phyloP scores from a whole-genome alignment of 2,329 filamentous ascomycete species.

The Penicillium sp. region DNA sequence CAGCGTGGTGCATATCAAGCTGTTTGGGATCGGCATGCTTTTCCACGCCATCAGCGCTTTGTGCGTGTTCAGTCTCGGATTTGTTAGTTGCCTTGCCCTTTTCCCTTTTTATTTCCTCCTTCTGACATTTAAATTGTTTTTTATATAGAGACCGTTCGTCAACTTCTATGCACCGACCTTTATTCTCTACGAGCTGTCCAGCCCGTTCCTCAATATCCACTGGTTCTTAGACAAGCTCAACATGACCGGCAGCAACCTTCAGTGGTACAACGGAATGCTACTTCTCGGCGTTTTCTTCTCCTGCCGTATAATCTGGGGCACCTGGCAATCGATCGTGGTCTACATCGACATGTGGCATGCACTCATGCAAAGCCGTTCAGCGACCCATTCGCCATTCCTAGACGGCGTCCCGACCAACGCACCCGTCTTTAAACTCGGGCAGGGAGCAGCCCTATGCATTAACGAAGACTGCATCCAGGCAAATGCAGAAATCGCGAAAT shows the following conservation, averaged over 20 bases:
- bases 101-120: neutral
- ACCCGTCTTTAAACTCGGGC: constrained; percentile 32
- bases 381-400: constrained; percentile 25
- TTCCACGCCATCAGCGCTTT: constrained; percentile 60
- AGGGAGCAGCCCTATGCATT: constrained; percentile 31
- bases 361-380: constrained; percentile 41
- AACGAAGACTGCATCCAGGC: constrained; percentile 37
- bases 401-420: constrained; percentile 29
- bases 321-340: constrained; percentile 55
- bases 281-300: constrained; percentile 58
- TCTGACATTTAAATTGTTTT: neutral
- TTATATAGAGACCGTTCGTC: constrained; percentile 56
- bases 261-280: constrained; percentile 61
- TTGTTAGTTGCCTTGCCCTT: constrained; percentile 48
- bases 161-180: constrained; percentile 63
- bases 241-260: constrained; percentile 58
- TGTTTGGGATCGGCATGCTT: constrained; percentile 60
- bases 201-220: constrained; percentile 64
- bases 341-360: constrained; percentile 58
- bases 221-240: constrained; percentile 68
- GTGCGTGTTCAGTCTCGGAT: constrained; percentile 59
- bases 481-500: constrained; percentile 48
- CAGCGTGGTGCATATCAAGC: constrained; percentile 50
- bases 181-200: constrained; percentile 65
- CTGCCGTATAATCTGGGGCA: constrained; percentile 61